A percentile compares a stretch with the other conserved stretches of the same genome.
These are phyloP conservation scores for Epichloe scottii DNA, from an alignment of 2,329 filamentous ascomycete genomes.

Conservation along the genomic window DNA sequence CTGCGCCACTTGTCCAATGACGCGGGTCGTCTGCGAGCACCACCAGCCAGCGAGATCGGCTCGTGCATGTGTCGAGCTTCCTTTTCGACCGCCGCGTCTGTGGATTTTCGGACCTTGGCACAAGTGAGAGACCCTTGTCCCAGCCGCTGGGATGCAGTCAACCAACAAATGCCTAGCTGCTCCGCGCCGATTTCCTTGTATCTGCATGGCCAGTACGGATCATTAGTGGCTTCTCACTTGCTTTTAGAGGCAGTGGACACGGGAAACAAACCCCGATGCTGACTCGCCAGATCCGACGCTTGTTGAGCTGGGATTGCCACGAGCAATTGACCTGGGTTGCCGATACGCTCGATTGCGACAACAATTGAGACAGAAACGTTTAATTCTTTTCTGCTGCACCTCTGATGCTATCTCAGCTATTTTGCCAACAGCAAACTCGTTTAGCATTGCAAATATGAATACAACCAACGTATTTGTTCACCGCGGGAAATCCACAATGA, in stretches of 20 bases:
- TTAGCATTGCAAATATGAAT: too few species aligned
- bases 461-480: too few species aligned
- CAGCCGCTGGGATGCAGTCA: background rate
- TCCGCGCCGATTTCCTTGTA: background rate
- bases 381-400: too few species aligned
- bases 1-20: conserved; percentile 5
- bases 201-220: too few species aligned
- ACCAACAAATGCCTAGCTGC: background rate
- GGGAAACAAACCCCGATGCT: background rate
- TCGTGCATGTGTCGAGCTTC: conserved; percentile 4
- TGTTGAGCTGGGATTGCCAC: background rate
- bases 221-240: too few species aligned
- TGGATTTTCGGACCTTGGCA: background rate
- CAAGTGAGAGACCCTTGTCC: background rate
- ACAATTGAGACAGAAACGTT: too few species aligned
- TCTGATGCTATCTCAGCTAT: too few species aligned
- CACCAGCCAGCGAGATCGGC: conserved; percentile 11
- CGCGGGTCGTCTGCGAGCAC: conserved; percentile 3
- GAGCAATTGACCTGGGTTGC: background rate
- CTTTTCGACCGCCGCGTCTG: background rate
- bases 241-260: background rate
- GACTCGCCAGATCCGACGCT: background rate
- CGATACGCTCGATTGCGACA: background rate
- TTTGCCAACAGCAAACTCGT: too few species aligned
- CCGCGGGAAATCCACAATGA: background rate